phyloP scores from a whole-genome alignment of 2,329 filamentous ascomycete genomes.

The Akanthomyces dipterigenus region DNA sequence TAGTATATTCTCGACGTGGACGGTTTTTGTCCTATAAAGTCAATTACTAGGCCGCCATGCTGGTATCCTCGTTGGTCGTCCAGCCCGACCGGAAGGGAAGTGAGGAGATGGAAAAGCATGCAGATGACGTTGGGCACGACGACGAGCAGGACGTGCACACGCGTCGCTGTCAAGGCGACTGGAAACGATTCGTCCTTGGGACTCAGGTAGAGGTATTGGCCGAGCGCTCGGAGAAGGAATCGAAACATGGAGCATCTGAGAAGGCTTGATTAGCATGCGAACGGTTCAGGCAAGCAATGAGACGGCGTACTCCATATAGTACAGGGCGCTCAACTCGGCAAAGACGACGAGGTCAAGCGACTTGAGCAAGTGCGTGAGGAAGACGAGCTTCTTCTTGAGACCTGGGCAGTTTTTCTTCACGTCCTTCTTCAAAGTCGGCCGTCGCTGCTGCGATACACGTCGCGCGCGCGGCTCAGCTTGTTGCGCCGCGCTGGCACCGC shows the following conservation, averaged over 20 bases:
- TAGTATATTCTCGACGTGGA: conserved; percentile 51
- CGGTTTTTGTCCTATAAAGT: conserved; percentile 61
- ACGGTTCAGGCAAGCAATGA: neutral
- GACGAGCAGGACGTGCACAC: conserved; percentile 51
- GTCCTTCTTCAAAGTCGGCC: conserved; percentile 29
- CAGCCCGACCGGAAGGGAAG: conserved; percentile 47
- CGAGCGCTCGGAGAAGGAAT: conserved; percentile 50
- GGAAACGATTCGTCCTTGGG: conserved; percentile 53
- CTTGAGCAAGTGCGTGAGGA: conserved; percentile 53
- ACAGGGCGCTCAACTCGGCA: conserved; percentile 57
- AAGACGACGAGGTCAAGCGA: conserved; percentile 58
- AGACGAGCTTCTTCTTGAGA: conserved; percentile 51
- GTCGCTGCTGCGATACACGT: conserved; percentile 16
- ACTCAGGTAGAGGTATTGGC: conserved; percentile 58
- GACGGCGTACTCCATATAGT: conserved; percentile 60
- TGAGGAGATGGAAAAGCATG: conserved; percentile 52
- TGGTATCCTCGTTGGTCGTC: conserved; percentile 59
- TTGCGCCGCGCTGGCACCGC: neutral
- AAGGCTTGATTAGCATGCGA: neutral
- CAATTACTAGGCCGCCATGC: conserved; percentile 60
- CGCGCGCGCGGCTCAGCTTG: neutral
- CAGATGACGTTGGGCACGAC: conserved; percentile 54
- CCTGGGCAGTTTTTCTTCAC: conserved; percentile 33
- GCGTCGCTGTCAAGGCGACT: conserved; percentile 48
- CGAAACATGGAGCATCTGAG: conserved; percentile 58